Base-by-base conservation (phyloP, 2,329 filamentous ascomycete genomes). In the Tolypocladium sp. region DNA sequence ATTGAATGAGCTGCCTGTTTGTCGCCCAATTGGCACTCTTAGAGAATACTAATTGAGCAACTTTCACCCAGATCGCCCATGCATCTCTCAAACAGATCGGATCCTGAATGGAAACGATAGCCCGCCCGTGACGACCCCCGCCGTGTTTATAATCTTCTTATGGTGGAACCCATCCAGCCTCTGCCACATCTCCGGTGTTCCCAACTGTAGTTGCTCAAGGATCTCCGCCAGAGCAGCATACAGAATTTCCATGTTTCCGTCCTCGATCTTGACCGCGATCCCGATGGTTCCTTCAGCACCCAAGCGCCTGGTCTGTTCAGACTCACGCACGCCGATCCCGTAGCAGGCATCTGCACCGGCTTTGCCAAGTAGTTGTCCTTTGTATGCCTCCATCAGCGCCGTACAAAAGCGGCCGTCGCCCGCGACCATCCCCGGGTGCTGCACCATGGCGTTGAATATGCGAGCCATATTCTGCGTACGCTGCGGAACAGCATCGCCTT, bases 341-440 rank as follows among this genome's bases (percentile, higher is more conserved):
- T 81, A 82, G 55, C 76, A 81, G 0, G 71, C 79, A 62, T 81
- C 78, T 0, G 79, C 78, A 0, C 79, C 79, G 3, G 81, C 49
- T 61, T 82, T 82, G 1, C 79, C 78, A 42, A 79, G 70, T 0
- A 79, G 57, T 0, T 60, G 35, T 0, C 74, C 76, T 2, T 62
- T 51, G 57, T 74, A 80, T 2, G 66, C 65, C 12, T 58, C 35
- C 77, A 80, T 79, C 2, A 82, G 67, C 9, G 63, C 62, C 0
- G 78, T 81, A 55, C 78, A 81, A 62, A 81, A 82, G 0, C 78
- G 68, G 0, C 68, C 73, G 9, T 77, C 71, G 0, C 79, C 78
- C 0, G 68, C 79, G 1, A 81, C 73, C 59, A 78, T 66, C 13
- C 79, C 74, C 0, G 77, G 76, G 58, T 78, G 63, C 2, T 44